Base-by-base conservation (phyloP, 2,329 filamentous ascomycete species). In the Alternaria alternata region DNA sequence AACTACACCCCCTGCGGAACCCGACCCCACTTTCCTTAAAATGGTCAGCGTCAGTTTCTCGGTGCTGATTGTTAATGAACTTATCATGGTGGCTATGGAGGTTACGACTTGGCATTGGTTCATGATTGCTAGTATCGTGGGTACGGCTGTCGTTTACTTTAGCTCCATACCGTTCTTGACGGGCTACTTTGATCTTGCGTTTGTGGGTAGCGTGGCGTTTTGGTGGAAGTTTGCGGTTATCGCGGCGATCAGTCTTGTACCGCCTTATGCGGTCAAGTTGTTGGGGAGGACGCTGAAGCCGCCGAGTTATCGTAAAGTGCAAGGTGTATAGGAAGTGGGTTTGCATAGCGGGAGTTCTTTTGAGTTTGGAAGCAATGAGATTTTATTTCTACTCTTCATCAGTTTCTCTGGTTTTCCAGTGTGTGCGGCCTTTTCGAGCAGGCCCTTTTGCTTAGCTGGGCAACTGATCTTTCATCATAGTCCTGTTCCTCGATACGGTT, bases 41-140 rank as follows among this genome's bases (percentile, higher is more conserved):
- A 96, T 99, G 89, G 92, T 98, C 55, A 88, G 91, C 24, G 92
- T 99, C 46, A 93, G 90, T 59, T 99, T 97, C 76, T 96, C 94
- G 0, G 93, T 93, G 0, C 87, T 99, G 3, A 89, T 99, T 5
- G 82, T 98, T 63, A 99, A 98, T 78, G 95, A 99, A 77, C 86
- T 99, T 61, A 87, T 96, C 70, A 99, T 99, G 96, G 95, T 98
- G 3, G 94, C 94, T 4, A 92, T 96, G 60, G 92, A 97, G 76
- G 92, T 99, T 70, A 97, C 93, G 4, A 99, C 95, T 0, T 99
- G 95, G 95, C 95, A 98, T 78, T 91, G 91, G 39, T 85, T 94
- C 63, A 98, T 98, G 94, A 89, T 96, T 55, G 81, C 92, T 52
- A 90, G 86, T 67, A 91, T 98, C 62, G 73, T 97, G 6, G 94